Evolutionary conservation across 164 flowering plant genomes (phyloP).

Genomic region (Akebia trifoliata): DNA sequence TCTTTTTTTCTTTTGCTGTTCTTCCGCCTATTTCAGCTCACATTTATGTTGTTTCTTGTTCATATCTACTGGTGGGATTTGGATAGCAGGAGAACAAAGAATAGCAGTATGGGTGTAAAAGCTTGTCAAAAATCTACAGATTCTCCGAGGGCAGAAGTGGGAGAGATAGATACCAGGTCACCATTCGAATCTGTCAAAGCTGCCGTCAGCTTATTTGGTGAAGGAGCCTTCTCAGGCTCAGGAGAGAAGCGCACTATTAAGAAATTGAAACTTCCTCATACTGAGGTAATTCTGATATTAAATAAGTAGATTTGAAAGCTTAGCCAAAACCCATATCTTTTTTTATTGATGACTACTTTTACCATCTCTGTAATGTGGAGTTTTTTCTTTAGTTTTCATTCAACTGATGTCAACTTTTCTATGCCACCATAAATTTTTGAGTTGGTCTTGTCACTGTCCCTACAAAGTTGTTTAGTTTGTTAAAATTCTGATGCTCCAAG

Average conservation of each 20-base stretch:
- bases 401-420: too few relatives aligned
- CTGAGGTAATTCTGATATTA: constrained; percentile 49
- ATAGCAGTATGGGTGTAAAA: constrained; percentile 50
- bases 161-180: constrained; percentile 96
- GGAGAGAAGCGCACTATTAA: constrained; percentile 56
- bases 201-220: constrained; percentile 86
- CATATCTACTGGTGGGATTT: constrained; percentile 12
- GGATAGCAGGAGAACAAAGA: background rate
- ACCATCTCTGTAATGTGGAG: too few relatives aligned
- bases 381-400: too few relatives aligned
- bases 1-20: too few relatives aligned
- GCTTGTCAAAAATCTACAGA: constrained; percentile 34
- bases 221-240: constrained; percentile 72
- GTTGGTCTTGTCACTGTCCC: too few relatives aligned
- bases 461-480: too few relatives aligned
- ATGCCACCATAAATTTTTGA: too few relatives aligned
- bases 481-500: too few relatives aligned
- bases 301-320: background rate
- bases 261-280: constrained; percentile 58
- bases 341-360: too few relatives aligned
- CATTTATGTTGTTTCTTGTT: too few relatives aligned
- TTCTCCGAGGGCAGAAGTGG: constrained; percentile 65
- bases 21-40: too few relatives aligned
- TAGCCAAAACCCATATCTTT: too few relatives aligned
- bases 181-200: constrained; percentile 98